Percentiles rank a stretch among this genome's conserved stretches.
These are phyloP conservation scores for Ophiostoma novo-ulmi DNA, from an alignment of 2,329 filamentous ascomycete species.

Conservation along the genomic window DNA sequence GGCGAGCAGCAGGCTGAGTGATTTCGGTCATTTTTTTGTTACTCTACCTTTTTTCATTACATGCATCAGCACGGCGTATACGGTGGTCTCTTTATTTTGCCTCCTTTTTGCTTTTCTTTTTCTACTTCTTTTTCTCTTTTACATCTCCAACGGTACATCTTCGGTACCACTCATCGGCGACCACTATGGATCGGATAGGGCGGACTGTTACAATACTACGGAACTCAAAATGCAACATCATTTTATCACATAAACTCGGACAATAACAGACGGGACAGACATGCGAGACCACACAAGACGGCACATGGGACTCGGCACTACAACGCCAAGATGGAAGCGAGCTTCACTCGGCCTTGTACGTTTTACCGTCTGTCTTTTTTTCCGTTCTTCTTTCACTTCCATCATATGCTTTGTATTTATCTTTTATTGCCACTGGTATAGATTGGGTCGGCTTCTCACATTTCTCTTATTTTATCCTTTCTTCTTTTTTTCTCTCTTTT, in stretches of 20 bases:
- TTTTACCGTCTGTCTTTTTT: constrained; percentile 11
- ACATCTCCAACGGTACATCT: background rate
- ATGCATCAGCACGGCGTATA: background rate
- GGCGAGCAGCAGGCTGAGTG: constrained; percentile 44
- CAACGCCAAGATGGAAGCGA: background rate
- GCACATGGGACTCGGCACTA: background rate
- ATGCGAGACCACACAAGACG: background rate
- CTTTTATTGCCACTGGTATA: background rate
- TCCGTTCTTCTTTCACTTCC: background rate
- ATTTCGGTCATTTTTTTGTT: background rate
- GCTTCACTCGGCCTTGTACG: background rate
- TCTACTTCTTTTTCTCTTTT: background rate
- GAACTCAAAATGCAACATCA: background rate
- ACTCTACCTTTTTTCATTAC: background rate
- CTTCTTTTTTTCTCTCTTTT: background rate
- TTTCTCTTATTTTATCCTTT: background rate
- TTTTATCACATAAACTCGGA: background rate
- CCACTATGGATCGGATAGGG: no score
- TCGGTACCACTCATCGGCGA: background rate
- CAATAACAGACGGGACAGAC: background rate
- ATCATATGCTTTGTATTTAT: background rate
- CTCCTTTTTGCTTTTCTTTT: background rate
- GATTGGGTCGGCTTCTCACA: background rate
- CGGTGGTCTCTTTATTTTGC: background rate
- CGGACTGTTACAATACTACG: background rate